phyloP scores from a whole-genome alignment of 768 basidiomycete genomes.

The Mycena galericulata region DNA sequence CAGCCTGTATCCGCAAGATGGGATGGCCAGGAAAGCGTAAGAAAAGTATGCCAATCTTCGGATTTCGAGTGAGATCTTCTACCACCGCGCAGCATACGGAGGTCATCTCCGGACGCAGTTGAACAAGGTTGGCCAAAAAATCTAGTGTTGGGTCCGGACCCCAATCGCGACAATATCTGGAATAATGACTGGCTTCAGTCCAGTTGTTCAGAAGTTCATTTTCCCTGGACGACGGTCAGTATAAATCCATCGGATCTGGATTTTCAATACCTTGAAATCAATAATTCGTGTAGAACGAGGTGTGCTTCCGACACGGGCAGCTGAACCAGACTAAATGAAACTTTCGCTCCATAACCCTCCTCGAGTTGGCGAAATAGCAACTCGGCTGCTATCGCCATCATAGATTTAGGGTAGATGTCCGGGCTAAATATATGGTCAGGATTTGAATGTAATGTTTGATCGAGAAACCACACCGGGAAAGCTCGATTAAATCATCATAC shows the following conservation, averaged over 20 bases:
- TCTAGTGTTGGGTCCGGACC: background rate
- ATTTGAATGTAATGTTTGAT: background rate
- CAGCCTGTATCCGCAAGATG: background rate
- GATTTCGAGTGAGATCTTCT: background rate
- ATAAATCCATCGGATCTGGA: background rate
- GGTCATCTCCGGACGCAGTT: background rate
- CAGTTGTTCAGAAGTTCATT: background rate
- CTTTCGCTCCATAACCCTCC: background rate
- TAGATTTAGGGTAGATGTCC: background rate
- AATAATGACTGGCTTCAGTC: background rate
- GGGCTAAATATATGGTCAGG: background rate
- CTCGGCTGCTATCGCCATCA: background rate
- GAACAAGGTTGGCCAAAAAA: background rate
- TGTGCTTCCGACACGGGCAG: background rate
- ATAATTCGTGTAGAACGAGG: background rate
- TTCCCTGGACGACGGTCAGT: background rate
- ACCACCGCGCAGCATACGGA: background rate
- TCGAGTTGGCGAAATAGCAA: background rate
- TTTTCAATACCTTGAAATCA: background rate
- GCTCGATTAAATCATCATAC: conserved; percentile 9
- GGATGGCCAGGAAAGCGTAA: background rate
- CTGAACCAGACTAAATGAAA: background rate
- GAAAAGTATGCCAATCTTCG: background rate
- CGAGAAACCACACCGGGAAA: background rate
- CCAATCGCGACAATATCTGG: background rate